Percentiles rank a stretch among this genome's conserved stretches.
Evolutionary conservation across 257 asterid species (phyloP).

Genomic region (Ajuga chamaepitys): DNA sequence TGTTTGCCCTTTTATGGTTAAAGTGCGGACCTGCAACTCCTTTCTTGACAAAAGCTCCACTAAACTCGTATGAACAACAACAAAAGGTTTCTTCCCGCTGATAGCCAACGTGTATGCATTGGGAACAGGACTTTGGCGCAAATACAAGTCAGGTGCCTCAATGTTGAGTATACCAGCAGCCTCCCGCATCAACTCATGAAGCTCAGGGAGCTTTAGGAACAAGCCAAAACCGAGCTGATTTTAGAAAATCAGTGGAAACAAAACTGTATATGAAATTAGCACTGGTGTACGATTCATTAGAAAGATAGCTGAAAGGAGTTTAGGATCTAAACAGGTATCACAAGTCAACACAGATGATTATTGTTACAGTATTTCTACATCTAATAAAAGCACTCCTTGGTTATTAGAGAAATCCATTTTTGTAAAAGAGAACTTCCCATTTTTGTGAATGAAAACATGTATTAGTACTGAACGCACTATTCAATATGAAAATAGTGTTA

Average conservation of each 20-base stretch:
- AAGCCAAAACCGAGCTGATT: background rate
- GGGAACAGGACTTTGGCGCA: conserved; percentile 92
- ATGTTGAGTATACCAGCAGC: conserved; percentile 61
- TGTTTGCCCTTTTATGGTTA: background rate
- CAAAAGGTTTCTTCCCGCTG: conserved; percentile 89
- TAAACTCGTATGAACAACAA: conserved; percentile 91
- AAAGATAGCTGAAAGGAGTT: background rate
- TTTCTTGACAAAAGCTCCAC: conserved; percentile 81
- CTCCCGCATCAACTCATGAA: conserved; percentile 65
- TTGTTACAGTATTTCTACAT: no score
- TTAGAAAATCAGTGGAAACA: background rate
- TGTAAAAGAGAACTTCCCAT: background rate
- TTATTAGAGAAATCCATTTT: background rate
- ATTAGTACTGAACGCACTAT: background rate
- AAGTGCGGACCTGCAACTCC: conserved; percentile 70
- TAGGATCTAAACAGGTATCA: no score
- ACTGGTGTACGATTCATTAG: background rate
- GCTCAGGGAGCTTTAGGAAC: conserved; percentile 69
- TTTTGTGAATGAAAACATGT: background rate
- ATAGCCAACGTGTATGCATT: conserved; percentile 91
- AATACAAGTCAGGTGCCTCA: conserved; percentile 79
- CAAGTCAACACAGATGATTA: no score
- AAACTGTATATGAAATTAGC: background rate
- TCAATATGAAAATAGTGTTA: background rate
- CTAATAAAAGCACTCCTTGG: background rate